A percentile compares a stretch with the other conserved stretches of the same genome.
phyloP scores from a whole-genome alignment of 257 asterid species.

The Solanum phureja region DNA sequence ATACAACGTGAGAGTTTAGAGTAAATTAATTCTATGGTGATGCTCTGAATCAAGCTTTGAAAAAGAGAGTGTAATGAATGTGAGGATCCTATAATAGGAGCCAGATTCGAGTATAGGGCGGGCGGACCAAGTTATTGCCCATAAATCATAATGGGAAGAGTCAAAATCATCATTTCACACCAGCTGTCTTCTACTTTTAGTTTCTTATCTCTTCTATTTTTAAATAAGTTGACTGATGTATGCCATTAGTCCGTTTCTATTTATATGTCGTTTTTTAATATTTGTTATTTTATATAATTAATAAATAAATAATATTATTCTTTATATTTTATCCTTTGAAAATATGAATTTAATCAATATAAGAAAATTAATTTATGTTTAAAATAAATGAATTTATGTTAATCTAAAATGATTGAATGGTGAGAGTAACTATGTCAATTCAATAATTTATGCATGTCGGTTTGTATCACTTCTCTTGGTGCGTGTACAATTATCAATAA shows the following conservation, averaged over 20 bases:
- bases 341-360: fast-evolving
- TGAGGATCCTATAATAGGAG: background rate
- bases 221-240: background rate
- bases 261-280: no score
- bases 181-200: background rate
- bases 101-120: background rate
- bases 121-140: background rate
- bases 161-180: background rate
- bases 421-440: background rate
- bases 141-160: background rate
- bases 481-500: background rate
- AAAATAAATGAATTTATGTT: no score
- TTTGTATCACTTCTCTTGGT: background rate
- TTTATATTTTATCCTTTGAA: no score
- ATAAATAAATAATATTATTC: no score
- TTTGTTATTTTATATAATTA: no score
- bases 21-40: no score
- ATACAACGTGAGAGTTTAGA: no score
- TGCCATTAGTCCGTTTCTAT: no score
- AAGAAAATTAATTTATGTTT: no score
- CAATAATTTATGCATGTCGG: background rate
- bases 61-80: background rate
- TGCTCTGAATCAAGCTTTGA: no score
- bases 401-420: no score
- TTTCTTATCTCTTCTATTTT: background rate